Evolutionary conservation across 2,329 filamentous ascomycete genomes (phyloP).

Genomic region (Tolypocladium album): DNA sequence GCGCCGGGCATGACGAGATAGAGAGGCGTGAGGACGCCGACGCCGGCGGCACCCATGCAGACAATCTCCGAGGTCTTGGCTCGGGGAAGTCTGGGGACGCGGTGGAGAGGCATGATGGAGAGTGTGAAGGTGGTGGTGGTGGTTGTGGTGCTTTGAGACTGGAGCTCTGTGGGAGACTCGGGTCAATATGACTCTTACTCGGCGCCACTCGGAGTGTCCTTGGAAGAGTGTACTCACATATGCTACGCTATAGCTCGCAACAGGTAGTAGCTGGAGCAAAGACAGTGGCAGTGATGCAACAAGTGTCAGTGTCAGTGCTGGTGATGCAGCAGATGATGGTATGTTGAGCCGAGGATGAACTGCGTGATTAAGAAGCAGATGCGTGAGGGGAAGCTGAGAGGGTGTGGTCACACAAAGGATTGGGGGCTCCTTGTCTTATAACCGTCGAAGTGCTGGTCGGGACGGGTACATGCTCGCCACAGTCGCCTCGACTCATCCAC

Average conservation of each 20-base stretch:
- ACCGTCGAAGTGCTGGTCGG: neutral
- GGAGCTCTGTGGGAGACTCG: neutral
- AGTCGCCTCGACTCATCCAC: neutral
- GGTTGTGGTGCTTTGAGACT: neutral
- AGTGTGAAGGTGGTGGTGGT: neutral
- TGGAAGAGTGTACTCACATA: neutral
- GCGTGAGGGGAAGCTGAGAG: neutral
- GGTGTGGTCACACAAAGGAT: neutral
- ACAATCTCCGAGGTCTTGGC: slow-evolving; percentile 37
- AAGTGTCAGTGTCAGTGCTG: neutral
- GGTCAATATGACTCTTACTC: neutral
- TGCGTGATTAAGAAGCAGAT: neutral
- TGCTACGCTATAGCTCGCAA: neutral
- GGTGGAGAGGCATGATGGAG: slow-evolving; percentile 31
- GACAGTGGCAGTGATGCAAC: neutral
- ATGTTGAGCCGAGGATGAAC: neutral
- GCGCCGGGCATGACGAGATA: slow-evolving; percentile 47
- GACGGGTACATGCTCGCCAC: neutral
- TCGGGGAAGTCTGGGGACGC: slow-evolving; percentile 35
- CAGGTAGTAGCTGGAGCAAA: neutral
- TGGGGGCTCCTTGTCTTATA: neutral
- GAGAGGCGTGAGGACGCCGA: slow-evolving; percentile 43
- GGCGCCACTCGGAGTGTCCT: neutral
- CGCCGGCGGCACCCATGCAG: slow-evolving; percentile 42
- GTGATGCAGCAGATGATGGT: neutral